phyloP scores from a whole-genome alignment of 345 rosid species.

The Reutealis trisperma region DNA sequence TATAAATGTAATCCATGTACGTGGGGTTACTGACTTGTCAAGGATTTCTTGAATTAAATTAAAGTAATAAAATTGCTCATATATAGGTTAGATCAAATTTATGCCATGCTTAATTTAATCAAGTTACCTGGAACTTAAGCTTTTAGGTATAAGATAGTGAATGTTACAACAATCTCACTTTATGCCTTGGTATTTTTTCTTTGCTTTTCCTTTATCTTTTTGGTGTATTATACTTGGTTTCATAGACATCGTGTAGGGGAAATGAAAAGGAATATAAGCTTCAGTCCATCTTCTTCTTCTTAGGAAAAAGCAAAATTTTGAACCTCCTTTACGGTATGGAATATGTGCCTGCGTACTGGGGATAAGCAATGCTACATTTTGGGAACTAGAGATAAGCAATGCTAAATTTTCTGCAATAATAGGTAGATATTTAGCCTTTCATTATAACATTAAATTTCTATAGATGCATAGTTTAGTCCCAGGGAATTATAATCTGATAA shows the following conservation, averaged over 20 bases:
- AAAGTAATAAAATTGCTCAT: not conserved
- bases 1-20: not conserved
- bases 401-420: not conserved
- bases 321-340: not conserved
- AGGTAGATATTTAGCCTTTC: not conserved
- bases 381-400: not conserved
- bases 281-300: not conserved
- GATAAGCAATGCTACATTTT: not conserved
- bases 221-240: not conserved
- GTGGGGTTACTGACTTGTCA: not conserved
- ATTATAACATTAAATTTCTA: not conserved
- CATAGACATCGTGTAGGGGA: not conserved
- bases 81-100: not conserved
- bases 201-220: not conserved
- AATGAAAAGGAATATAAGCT: not conserved
- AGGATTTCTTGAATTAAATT: not conserved
- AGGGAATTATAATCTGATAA: not conserved
- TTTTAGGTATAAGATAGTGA: not conserved
- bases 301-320: not conserved
- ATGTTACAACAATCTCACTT: not conserved
- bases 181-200: not conserved
- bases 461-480: not conserved
- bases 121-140: not conserved
- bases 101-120: not conserved
- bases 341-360: not conserved